Evolutionary conservation across 2,329 filamentous ascomycete genomes (phyloP), one percentile per base, ranked within the genome.

Genomic region (Talaromyces marneffei): DNA sequence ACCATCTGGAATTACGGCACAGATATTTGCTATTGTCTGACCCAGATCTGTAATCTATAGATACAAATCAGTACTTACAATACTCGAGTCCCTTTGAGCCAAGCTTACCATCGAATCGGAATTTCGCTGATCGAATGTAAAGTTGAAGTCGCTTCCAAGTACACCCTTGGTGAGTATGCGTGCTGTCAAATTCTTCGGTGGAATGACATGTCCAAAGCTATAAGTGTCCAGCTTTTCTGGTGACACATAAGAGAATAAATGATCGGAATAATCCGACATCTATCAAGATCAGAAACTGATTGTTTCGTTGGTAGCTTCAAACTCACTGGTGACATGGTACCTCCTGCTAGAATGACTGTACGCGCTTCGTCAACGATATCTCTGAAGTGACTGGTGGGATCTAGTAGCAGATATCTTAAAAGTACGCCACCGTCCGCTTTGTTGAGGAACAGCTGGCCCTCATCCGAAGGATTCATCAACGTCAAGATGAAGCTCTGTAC

Each of bases 181-280:
- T 1, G 92, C 92, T 59, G 91, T 85, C 2, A 99, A 82, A 65
- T 92, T 96, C 2, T 86, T 84, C 0, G 84, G 75, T 0, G 94
- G 93, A 59, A 99, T 95, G 50, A 99, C 92, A 75, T 99, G 94
- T 0, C 91, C 92, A 72, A 93, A 99, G 66, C 92, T 97, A 31
- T 97, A 83, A 0, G 90, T 96, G 9, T 83, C 87, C 48, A 97
- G 83, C 61, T 85, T 85, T 0, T 79, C 75, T 0, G 81, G 67
- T 0, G 83, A 72, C 0, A 96, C 74, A 54, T 90, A 88, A 0
- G 93, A 90, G 64, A 99, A 94, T 0, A 99, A 81, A 68, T 97
- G 90, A 3, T 88, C 83, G 37, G 84, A 87, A 75, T 96, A 99
- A 76, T 97, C 94, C 25, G 88, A 85, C 79, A 97, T 96, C 74